phyloP scores from a whole-genome alignment of 139 green algal genomes.

The Pleodorina starrii region DNA sequence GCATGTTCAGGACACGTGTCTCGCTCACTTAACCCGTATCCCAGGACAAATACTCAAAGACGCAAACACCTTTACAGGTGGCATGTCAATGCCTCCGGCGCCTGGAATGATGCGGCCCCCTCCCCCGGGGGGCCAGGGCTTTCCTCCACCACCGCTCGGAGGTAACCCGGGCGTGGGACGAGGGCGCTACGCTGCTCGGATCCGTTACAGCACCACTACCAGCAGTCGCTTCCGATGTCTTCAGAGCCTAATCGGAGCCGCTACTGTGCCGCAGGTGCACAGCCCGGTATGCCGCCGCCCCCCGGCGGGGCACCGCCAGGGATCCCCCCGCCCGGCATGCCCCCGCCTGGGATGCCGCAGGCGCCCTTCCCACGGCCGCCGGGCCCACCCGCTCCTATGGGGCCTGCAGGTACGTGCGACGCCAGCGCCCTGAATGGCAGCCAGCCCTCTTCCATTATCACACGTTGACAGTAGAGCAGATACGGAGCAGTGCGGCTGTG shows the following conservation, averaged over 20 bases:
- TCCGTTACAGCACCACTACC: too few species aligned
- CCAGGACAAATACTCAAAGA: too few species aligned
- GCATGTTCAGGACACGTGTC: too few species aligned
- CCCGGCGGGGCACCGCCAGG: slow-evolving; percentile 1
- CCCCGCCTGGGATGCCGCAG: neutral
- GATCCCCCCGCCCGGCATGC: neutral
- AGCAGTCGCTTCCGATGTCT: neutral
- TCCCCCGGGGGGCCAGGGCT: neutral
- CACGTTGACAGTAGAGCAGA: too few species aligned
- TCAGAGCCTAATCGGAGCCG: neutral
- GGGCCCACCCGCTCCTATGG: neutral
- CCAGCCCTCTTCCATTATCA: too few species aligned
- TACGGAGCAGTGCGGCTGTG: too few species aligned
- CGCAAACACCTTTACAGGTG: neutral
- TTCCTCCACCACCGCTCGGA: neutral
- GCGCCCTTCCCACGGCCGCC: neutral
- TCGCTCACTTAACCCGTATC: too few species aligned
- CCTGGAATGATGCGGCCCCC: slow-evolving; percentile 37
- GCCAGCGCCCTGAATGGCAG: too few species aligned
- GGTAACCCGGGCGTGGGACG: neutral
- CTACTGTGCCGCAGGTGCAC: neutral
- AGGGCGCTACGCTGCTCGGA: too few species aligned
- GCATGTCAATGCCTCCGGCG: neutral
- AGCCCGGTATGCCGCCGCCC: slow-evolving; percentile 13
- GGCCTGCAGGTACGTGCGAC: neutral